Conservation (phyloP, 257 asterid species). For the Solanum bulbocastanum region DNA sequence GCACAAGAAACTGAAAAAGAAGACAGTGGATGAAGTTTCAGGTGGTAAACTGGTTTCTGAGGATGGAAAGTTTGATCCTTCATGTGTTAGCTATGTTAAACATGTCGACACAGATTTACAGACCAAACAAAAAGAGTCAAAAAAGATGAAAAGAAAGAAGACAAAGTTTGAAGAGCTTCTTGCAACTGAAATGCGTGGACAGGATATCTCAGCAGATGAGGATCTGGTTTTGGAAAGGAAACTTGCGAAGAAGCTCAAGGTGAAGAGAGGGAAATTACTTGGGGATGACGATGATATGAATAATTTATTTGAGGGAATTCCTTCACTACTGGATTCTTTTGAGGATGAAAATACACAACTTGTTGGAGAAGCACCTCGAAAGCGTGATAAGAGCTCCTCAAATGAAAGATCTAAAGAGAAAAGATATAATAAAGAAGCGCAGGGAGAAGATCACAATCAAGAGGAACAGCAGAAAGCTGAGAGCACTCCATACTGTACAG, state of each 20-base stretch:
- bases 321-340: slow-evolving; percentile 22
- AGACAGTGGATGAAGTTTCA: slow-evolving; percentile 16
- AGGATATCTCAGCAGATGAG: slow-evolving; percentile 19
- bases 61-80: slow-evolving; percentile 22
- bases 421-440: slow-evolving; percentile 8
- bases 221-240: slow-evolving; percentile 50
- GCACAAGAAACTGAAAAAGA: slow-evolving; percentile 7
- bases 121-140: slow-evolving; percentile 16
- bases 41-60: slow-evolving; percentile 19
- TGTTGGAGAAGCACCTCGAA: slow-evolving; percentile 1
- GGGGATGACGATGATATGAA: slow-evolving; percentile 50
- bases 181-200: slow-evolving; percentile 22
- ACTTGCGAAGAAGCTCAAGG: slow-evolving; percentile 80
- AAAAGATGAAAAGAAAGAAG: slow-evolving; percentile 21
- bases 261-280: slow-evolving; percentile 54
- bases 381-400: slow-evolving; percentile 1
- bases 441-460: background rate
- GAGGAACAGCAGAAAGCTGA: slow-evolving; percentile 19
- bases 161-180: slow-evolving; percentile 32
- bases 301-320: slow-evolving; percentile 41
- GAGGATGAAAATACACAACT: slow-evolving; percentile 8
- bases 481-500: slow-evolving; percentile 13
- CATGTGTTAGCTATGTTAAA: slow-evolving; percentile 17
- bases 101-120: slow-evolving; percentile 16
- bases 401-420: background rate